phyloP scores from a whole-genome alignment of 768 basidiomycete genomes.

The Suillus sp. region DNA sequence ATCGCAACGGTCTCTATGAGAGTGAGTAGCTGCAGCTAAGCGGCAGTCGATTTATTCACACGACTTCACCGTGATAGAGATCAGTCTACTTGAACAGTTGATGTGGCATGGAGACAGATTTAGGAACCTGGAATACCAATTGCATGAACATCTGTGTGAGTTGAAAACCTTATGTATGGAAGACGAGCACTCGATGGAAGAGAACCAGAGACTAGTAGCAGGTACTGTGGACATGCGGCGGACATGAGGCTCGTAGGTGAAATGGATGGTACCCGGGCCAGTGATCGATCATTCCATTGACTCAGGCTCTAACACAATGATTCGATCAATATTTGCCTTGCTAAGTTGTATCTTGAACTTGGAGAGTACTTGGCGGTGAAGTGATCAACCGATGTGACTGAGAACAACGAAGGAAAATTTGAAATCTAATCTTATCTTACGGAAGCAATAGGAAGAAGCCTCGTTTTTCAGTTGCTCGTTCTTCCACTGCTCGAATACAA shows the following conservation, averaged over 20 bases:
- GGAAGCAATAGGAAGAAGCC: background rate
- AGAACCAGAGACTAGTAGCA: background rate
- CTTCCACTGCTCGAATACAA: conserved; percentile 3
- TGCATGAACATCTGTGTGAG: background rate
- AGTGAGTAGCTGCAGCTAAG: background rate
- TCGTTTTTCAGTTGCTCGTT: conserved; percentile 9
- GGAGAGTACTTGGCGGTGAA: background rate
- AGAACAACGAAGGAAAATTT: background rate
- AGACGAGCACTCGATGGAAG: background rate
- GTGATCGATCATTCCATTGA: background rate
- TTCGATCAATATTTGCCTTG: background rate
- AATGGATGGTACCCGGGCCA: background rate
- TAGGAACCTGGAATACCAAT: background rate
- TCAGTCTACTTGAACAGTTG: background rate
- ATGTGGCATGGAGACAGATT: background rate
- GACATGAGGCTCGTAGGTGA: conserved; percentile 1
- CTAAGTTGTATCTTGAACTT: background rate
- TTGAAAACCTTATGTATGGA: background rate
- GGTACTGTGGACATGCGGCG: conserved; percentile 3
- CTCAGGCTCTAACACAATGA: background rate
- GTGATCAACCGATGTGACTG: too few species aligned
- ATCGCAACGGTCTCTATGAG: background rate
- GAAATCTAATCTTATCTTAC: conserved; percentile 17
- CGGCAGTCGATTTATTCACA: background rate
- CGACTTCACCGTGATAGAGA: background rate